phyloP scores from a whole-genome alignment of 495 filamentous ascomycete genomes.

The Diplogelasinospora grovesii region DNA sequence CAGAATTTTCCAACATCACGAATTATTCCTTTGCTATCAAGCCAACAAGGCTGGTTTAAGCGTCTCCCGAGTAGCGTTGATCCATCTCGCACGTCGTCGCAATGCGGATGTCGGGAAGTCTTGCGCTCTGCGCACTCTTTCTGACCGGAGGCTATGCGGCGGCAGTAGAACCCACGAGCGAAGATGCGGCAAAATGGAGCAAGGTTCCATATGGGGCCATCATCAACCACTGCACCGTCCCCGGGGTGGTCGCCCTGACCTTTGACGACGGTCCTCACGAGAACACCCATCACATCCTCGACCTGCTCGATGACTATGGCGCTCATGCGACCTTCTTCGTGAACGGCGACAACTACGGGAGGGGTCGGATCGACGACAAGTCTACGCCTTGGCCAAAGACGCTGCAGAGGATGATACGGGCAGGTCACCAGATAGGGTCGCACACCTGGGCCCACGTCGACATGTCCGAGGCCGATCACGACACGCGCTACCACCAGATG shows the following conservation, averaged over 20 bases:
- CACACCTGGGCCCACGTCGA: conserved; percentile 36
- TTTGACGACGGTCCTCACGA: conserved; percentile 41
- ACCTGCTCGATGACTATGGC: conserved; percentile 34
- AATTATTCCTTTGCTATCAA: no score
- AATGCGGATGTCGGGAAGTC: no score
- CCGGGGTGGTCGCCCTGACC: conserved; percentile 35
- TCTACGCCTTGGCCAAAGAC: conserved; percentile 27
- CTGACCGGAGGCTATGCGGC: no score
- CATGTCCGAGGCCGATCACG: conserved; percentile 14
- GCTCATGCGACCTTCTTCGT: conserved; percentile 67
- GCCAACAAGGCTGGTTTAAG: no score
- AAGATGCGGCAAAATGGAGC: no score
- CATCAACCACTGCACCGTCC: conserved; percentile 55
- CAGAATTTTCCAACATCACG: no score
- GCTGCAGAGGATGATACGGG: conserved; percentile 22
- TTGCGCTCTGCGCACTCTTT: no score
- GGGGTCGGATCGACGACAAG: conserved; percentile 42
- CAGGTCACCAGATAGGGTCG: conserved; percentile 28
- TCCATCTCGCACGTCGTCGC: no score
- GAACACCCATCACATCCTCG: conserved; percentile 26
- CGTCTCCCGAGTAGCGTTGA: no score
- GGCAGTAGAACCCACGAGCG: no score
- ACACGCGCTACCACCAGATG: conserved; percentile 22
- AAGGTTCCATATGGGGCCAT: conserved; percentile 15
- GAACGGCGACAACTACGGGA: conserved; percentile 59